Conservation (phyloP, 805 yeast species). For the Ogataea paradorogensis region DNA sequence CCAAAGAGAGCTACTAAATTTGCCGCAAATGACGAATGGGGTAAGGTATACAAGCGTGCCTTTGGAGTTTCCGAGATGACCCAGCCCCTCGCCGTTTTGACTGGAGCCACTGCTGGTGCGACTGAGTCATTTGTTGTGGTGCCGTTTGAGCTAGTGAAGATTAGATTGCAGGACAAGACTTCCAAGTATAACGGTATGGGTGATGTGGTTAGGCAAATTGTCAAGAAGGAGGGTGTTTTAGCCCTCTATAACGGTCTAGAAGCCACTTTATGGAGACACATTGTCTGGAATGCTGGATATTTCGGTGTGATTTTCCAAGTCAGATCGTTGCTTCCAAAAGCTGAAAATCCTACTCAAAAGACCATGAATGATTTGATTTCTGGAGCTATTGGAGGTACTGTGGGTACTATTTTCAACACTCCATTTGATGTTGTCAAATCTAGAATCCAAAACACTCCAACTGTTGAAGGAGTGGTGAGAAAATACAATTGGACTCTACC, state of each 20-base stretch:
- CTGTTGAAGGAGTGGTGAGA: conserved; percentile 68
- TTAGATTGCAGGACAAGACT: conserved; percentile 85
- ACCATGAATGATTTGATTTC: conserved; percentile 84
- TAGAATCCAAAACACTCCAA: conserved; percentile 78
- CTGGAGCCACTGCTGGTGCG: conserved; percentile 99
- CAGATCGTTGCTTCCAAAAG: conserved; percentile 72
- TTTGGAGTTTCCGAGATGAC: conserved; percentile 70
- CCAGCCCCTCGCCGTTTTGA: conserved; percentile 81
- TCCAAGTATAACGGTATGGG: conserved; percentile 80
- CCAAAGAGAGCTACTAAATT: conserved; percentile 98
- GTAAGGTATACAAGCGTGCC: conserved; percentile 67
- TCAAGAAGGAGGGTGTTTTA: conserved; percentile 71
- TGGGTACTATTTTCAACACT: conserved; percentile 92
- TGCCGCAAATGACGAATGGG: conserved; percentile 97
- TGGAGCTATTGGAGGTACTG: conserved; percentile 95
- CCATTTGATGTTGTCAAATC: conserved; percentile 98
- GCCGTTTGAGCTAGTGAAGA: conserved; percentile 94
- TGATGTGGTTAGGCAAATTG: conserved; percentile 73
- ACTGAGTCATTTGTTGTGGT: conserved; percentile 95
- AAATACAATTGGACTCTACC: conserved; percentile 94
- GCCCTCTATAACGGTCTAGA: conserved; percentile 93
- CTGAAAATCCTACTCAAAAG: conserved; percentile 66
- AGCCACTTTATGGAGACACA: conserved; percentile 96
- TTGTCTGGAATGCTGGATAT: conserved; percentile 96
- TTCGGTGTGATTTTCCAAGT: conserved; percentile 93